phyloP scores from a whole-genome alignment of 805 yeast genomes.

The Wickerhamiella dianesei region DNA sequence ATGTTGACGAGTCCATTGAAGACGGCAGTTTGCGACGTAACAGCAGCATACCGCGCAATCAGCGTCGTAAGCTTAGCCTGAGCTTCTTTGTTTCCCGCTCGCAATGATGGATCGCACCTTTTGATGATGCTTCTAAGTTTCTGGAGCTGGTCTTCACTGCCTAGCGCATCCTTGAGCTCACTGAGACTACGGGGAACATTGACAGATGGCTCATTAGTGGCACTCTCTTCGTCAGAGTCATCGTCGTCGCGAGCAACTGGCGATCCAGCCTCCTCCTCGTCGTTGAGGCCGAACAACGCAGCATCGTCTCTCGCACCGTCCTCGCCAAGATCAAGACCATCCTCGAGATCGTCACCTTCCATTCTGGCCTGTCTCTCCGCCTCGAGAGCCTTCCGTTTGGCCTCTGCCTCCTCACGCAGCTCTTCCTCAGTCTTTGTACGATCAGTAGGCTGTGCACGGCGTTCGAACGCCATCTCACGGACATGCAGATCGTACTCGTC shows the following conservation, averaged over 20 bases:
- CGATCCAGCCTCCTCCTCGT: conserved; percentile 16
- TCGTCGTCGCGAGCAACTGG: conserved; percentile 3
- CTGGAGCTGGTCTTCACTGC: conserved; percentile 7
- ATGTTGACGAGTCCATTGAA: conserved; percentile 26
- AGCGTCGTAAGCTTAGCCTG: conserved; percentile 50
- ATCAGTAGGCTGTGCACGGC: conserved; percentile 30
- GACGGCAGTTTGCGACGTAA: conserved; percentile 19
- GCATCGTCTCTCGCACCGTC: conserved; percentile 29
- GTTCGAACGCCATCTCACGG: conserved; percentile 29
- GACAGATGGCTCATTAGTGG: conserved; percentile 19
- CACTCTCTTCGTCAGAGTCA: conserved; percentile 7
- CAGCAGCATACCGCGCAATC: conserved; percentile 40
- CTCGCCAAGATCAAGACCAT: conserved; percentile 16
- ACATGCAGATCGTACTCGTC: conserved; percentile 23
- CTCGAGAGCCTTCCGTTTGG: conserved; percentile 23
- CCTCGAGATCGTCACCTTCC: conserved; percentile 28
- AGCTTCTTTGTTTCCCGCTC: conserved; percentile 68
- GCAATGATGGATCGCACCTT: conserved; percentile 60
- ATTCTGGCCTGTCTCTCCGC: conserved; percentile 27
- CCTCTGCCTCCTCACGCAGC: conserved; percentile 25
- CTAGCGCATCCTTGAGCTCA: conserved; percentile 6
- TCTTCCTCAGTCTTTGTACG: conserved; percentile 33
- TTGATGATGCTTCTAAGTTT: conserved; percentile 41
- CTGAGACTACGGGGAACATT: conserved; percentile 6
- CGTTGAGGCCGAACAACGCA: conserved; percentile 25